Percentiles rank a stretch among this genome's conserved stretches.
Evolutionary conservation across 805 yeast species (phyloP).

Genomic region (Maudiozyma barnettii): DNA sequence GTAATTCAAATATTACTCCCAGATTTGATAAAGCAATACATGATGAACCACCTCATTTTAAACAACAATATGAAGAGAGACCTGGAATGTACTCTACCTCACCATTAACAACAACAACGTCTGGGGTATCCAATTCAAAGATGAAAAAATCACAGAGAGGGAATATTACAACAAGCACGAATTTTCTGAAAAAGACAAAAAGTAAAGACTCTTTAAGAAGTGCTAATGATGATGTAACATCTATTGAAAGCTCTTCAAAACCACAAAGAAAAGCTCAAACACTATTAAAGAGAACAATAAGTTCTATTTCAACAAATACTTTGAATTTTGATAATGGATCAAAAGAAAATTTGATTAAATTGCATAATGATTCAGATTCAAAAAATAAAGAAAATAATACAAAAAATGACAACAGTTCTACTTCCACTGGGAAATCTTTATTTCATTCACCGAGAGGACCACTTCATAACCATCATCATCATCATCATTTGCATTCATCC

Average conservation of each 20-base stretch:
- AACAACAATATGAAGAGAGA: conserved; percentile 2
- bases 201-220: neutral
- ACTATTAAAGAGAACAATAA: conserved; percentile 16
- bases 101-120: conserved; percentile 5
- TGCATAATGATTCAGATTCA: neutral
- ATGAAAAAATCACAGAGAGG: neutral
- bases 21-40: conserved; percentile 4
- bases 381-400: neutral
- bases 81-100: too few relatives aligned
- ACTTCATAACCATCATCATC: conserved; percentile 1
- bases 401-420: neutral
- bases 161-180: conserved; percentile 1
- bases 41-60: conserved; percentile 8
- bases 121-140: neutral
- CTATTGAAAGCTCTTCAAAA: neutral
- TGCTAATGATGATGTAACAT: neutral
- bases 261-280: conserved; percentile 3
- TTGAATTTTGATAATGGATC: conserved; percentile 1
- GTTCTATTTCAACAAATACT: conserved; percentile 13
- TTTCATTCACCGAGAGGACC: conserved; percentile 1
- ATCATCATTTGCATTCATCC: neutral
- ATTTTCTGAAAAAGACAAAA: neutral
- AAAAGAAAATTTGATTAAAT: conserved; percentile 1
- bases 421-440: neutral
- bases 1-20: neutral